Evolutionary conservation across 2,329 filamentous ascomycete genomes (phyloP).

Genomic region (Sporothrix inflata): DNA sequence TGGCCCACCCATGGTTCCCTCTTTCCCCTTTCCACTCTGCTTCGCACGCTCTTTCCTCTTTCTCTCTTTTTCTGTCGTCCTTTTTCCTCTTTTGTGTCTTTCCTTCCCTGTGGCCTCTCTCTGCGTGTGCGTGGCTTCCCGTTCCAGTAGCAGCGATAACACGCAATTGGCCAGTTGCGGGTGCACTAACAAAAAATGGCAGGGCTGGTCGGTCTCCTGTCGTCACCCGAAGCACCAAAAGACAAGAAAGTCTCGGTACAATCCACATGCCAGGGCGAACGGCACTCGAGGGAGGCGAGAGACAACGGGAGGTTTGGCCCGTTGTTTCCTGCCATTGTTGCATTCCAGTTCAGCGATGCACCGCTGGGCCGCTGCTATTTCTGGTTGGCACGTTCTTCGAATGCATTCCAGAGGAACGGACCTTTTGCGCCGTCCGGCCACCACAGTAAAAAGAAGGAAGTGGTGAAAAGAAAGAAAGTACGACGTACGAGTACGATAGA

Average conservation of each 20-base stretch:
- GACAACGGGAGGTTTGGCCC: slow-evolving; percentile 2
- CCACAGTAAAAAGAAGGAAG: background rate
- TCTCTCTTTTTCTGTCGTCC: background rate
- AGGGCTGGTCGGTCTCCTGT: background rate
- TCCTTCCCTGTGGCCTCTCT: background rate
- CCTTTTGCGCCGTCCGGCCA: background rate
- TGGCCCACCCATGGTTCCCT: background rate
- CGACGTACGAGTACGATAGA: background rate
- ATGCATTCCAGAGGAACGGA: background rate
- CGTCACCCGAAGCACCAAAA: background rate
- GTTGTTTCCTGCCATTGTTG: background rate
- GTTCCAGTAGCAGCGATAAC: slow-evolving; percentile 10
- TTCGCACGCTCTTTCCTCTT: background rate
- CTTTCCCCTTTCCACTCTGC: background rate
- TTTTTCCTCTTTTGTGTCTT: slow-evolving; percentile 7
- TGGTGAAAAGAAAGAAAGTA: background rate
- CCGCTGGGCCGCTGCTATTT: background rate
- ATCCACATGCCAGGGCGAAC: background rate
- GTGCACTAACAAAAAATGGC: background rate
- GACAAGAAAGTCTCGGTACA: background rate
- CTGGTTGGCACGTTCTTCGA: background rate
- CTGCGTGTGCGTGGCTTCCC: background rate
- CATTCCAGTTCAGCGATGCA: background rate
- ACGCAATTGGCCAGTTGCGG: slow-evolving; percentile 14
- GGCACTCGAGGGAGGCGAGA: background rate